These are phyloP conservation scores for Chenopodium suecicum DNA, from an alignment of 148 eudicot species.

Conservation along the genomic window DNA sequence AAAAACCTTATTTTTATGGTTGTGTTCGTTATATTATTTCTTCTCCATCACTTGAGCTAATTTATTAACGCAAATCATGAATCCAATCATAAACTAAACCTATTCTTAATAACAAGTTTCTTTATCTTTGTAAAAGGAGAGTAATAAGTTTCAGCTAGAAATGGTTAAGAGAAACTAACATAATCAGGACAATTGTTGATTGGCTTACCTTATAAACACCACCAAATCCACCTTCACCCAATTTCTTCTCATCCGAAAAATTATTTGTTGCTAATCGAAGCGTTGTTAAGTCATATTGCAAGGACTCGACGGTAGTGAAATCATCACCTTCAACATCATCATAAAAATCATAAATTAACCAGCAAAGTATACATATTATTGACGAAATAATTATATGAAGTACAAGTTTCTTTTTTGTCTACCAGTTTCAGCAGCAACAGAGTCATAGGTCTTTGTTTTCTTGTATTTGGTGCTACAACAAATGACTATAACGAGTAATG, in stretches of 20 bases:
- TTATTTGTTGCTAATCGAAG: conserved; percentile 26
- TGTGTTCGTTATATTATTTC: too few species aligned
- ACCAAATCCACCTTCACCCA: conserved; percentile 38
- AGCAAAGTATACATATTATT: background rate
- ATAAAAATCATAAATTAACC: background rate
- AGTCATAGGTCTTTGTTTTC: background rate
- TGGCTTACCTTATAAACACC: conserved; percentile 24
- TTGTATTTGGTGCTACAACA: background rate
- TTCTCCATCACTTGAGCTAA: too few species aligned
- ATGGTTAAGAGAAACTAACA: too few species aligned
- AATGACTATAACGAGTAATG: conserved; percentile 1
- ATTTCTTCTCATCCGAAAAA: conserved; percentile 21
- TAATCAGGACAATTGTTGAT: too few species aligned
- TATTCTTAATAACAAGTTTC: too few species aligned
- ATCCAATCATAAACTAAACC: too few species aligned
- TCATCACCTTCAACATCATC: conserved; percentile 8
- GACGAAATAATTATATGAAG: too few species aligned
- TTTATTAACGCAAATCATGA: too few species aligned
- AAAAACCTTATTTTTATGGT: too few species aligned
- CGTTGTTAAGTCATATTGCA: conserved; percentile 24
- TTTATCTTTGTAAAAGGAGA: too few species aligned
- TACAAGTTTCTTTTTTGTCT: background rate
- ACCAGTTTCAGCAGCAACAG: conserved; percentile 1
- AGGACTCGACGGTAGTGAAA: conserved; percentile 12
- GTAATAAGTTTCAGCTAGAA: too few species aligned